A percentile compares a stretch with the other conserved stretches of the same genome.
phyloP scores from a whole-genome alignment of 805 yeast genomes.

The Saturnispora quitensis region DNA sequence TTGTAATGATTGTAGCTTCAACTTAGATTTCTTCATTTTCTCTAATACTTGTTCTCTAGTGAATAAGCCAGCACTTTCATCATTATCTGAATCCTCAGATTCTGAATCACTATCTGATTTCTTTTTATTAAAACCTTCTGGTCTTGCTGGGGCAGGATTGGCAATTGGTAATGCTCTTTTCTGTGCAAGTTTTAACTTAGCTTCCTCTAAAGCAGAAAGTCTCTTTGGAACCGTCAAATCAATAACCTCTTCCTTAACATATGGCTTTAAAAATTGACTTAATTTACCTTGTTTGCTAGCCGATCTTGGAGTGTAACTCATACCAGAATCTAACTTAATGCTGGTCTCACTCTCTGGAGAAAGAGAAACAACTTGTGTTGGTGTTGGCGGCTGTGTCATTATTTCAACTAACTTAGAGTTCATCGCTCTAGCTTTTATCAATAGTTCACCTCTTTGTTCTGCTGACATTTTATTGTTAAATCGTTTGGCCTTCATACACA shows the following conservation, averaged over 20 bases:
- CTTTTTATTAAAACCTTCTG: slow-evolving; percentile 41
- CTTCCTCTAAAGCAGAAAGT: slow-evolving; percentile 10
- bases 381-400: slow-evolving; percentile 32
- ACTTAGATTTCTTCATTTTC: slow-evolving; percentile 21
- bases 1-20: slow-evolving; percentile 23
- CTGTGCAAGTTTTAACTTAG: slow-evolving; percentile 7
- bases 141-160: slow-evolving; percentile 42
- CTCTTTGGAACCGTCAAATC: slow-evolving; percentile 10
- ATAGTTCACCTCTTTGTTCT: slow-evolving; percentile 55
- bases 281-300: slow-evolving; percentile 17
- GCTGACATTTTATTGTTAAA: slow-evolving; percentile 62
- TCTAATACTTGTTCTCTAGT: slow-evolving; percentile 31
- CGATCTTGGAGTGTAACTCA: slow-evolving; percentile 7
- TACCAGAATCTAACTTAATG: slow-evolving; percentile 11
- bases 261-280: slow-evolving; percentile 15
- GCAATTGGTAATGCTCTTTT: slow-evolving; percentile 1
- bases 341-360: slow-evolving; percentile 1
- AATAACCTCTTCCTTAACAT: slow-evolving; percentile 11
- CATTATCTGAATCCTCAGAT: slow-evolving; percentile 28
- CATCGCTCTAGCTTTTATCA: slow-evolving; percentile 50
- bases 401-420: slow-evolving; percentile 45
- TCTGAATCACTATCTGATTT: slow-evolving; percentile 28
- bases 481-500: slow-evolving; percentile 56
- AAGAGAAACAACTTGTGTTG: slow-evolving; percentile 3
- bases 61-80: slow-evolving; percentile 32